Evolutionary conservation across 169 alveolate species (phyloP).

Genomic region (Plasmodium sp.): DNA sequence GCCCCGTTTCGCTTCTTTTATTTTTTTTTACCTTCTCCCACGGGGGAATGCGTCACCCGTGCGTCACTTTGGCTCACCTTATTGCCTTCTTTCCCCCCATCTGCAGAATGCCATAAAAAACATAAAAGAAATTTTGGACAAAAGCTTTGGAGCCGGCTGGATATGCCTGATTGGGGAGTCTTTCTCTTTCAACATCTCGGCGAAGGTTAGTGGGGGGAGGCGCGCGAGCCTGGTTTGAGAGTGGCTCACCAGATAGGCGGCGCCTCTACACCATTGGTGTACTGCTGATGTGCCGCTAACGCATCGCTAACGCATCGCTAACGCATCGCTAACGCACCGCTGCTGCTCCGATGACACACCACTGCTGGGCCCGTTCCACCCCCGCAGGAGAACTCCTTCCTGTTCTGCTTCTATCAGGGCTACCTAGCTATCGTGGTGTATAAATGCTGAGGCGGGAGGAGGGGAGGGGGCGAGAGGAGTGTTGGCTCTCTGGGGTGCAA

Average conservation of each 20-base stretch:
- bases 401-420: slow-evolving; percentile 70
- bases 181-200: slow-evolving; percentile 72
- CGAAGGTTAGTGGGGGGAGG: slow-evolving; percentile 19
- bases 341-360: background rate
- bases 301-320: too few species aligned
- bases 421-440: slow-evolving; percentile 68
- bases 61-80: background rate
- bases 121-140: slow-evolving; percentile 71
- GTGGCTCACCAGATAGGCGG: background rate
- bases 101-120: slow-evolving; percentile 72
- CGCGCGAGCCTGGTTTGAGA: background rate
- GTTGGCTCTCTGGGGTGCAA: background rate
- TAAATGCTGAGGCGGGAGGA: slow-evolving; percentile 41
- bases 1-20: background rate
- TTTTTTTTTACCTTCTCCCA: background rate
- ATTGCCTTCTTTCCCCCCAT: background rate
- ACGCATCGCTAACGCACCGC: background rate
- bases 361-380: background rate
- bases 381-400: slow-evolving; percentile 58
- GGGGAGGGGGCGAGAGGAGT: background rate
- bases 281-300: too few species aligned
- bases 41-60: background rate
- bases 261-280: background rate
- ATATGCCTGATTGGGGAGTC: slow-evolving; percentile 73
- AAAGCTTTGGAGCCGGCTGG: slow-evolving; percentile 73